Evolutionary conservation across 306 rosid genomes (phyloP).

Genomic region (Gleditsia sinensis): DNA sequence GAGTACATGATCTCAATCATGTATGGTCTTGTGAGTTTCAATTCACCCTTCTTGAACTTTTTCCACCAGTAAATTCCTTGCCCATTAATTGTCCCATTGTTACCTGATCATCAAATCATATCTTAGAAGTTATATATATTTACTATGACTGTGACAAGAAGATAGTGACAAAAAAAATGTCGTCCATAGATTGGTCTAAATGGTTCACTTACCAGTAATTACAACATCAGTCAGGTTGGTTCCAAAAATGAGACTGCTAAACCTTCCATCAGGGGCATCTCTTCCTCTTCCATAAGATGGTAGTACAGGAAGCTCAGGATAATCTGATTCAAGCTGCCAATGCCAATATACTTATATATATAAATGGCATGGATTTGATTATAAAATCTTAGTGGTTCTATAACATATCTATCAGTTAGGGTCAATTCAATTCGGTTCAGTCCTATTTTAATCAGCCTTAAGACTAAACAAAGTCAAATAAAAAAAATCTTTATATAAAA

Average conservation of each 20-base stretch:
- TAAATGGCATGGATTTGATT: too few relatives aligned
- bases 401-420: too few relatives aligned
- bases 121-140: too few relatives aligned
- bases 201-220: constrained; percentile 58
- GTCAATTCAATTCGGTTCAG: too few relatives aligned
- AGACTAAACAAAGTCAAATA: too few relatives aligned
- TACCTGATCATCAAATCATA: constrained; percentile 49
- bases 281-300: constrained; percentile 73
- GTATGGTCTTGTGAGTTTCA: constrained; percentile 53
- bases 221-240: constrained; percentile 73
- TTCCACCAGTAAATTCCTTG: constrained; percentile 82
- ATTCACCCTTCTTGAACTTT: constrained; percentile 31
- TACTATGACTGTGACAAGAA: neutral
- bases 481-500: too few relatives aligned
- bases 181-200: neutral
- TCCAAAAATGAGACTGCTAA: constrained; percentile 61
- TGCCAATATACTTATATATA: too few relatives aligned
- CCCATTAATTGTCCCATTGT: constrained; percentile 92
- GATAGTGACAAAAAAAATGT: neutral
- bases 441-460: too few relatives aligned
- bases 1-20: constrained; percentile 62
- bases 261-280: constrained; percentile 54
- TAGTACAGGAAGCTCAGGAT: constrained; percentile 43
- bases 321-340: constrained; percentile 57
- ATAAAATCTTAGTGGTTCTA: too few relatives aligned